A percentile compares a stretch with the other conserved stretches of the same genome.
These are phyloP conservation scores for Heteromeles arbutifolia DNA, from an alignment of 306 rosid genomes.

Conservation along the genomic window DNA sequence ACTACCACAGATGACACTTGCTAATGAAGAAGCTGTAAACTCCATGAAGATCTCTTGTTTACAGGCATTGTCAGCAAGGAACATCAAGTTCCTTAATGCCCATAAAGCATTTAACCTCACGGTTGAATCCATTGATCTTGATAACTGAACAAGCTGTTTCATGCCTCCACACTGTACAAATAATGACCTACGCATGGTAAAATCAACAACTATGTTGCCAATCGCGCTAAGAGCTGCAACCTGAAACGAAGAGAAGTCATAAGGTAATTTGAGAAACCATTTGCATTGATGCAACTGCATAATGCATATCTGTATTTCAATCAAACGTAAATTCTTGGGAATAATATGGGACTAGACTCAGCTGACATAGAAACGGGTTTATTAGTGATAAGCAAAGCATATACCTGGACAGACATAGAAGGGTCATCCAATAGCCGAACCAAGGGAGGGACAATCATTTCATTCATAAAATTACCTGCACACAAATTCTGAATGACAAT, in stretches of 20 bases:
- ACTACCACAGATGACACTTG: slow-evolving; percentile 76
- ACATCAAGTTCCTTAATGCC: slow-evolving; percentile 85
- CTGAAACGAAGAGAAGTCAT: slow-evolving; percentile 26
- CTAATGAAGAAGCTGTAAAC: slow-evolving; percentile 66
- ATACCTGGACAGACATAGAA: slow-evolving; percentile 80
- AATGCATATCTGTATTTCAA: background rate
- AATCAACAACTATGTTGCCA: slow-evolving; percentile 80
- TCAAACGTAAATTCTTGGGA: background rate
- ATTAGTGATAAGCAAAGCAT: slow-evolving; percentile 1
- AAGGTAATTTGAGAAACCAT: background rate
- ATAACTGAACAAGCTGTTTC: slow-evolving; percentile 70
- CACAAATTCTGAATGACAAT: slow-evolving; percentile 69
- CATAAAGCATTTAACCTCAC: slow-evolving; percentile 70
- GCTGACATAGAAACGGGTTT: slow-evolving; percentile 6
- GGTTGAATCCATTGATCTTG: slow-evolving; percentile 80
- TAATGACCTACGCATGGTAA: slow-evolving; percentile 45
- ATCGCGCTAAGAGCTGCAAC: slow-evolving; percentile 80
- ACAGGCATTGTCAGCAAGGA: slow-evolving; percentile 62
- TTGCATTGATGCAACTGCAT: background rate
- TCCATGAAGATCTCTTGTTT: slow-evolving; percentile 59
- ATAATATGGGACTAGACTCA: background rate
- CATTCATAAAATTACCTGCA: slow-evolving; percentile 87
- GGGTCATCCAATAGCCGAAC: slow-evolving; percentile 72
- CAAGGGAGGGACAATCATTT: slow-evolving; percentile 64
- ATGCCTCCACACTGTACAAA: slow-evolving; percentile 71